phyloP scores from a whole-genome alignment of 2,329 filamentous ascomycete species.

The Byssoonygena ceratinophila region DNA sequence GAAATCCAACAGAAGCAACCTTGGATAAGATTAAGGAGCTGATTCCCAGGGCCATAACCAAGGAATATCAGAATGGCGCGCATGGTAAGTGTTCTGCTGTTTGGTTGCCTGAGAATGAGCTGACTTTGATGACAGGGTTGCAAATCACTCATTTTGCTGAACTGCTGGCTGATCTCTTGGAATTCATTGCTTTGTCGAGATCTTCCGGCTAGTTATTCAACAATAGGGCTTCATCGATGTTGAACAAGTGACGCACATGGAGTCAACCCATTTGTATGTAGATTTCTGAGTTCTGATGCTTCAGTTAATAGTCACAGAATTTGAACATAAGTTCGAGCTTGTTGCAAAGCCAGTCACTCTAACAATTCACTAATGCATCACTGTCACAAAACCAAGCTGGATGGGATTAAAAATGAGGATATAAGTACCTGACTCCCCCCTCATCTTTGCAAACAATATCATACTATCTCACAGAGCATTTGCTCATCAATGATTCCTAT shows the following conservation, averaged over 20 bases:
- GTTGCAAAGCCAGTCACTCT: too few species aligned
- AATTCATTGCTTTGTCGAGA: background rate
- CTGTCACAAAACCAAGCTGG: too few species aligned
- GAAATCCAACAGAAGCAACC: conserved; percentile 21
- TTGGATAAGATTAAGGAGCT: conserved; percentile 20
- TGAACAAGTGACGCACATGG: too few species aligned
- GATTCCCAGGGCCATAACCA: conserved; percentile 19
- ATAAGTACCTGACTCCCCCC: too few species aligned
- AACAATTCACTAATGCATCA: too few species aligned
- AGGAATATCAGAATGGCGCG: conserved; percentile 23
- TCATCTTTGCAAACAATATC: too few species aligned
- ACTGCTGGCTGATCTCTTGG: conserved; percentile 1
- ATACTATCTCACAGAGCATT: too few species aligned
- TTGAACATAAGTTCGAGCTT: too few species aligned
- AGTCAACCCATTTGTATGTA: background rate
- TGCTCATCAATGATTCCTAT: background rate
- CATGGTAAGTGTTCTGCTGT: conserved; percentile 19
- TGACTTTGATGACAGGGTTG: background rate
- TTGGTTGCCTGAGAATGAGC: background rate
- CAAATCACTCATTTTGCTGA: conserved; percentile 5
- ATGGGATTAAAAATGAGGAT: too few species aligned
- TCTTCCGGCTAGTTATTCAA: background rate
- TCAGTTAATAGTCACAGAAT: too few species aligned
- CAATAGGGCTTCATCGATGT: background rate
- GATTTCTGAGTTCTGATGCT: too few species aligned